Percentiles rank a stretch among this genome's conserved stretches.
phyloP scores from a whole-genome alignment of 164 flowering plant genomes.

The Berberis thunbergii region DNA sequence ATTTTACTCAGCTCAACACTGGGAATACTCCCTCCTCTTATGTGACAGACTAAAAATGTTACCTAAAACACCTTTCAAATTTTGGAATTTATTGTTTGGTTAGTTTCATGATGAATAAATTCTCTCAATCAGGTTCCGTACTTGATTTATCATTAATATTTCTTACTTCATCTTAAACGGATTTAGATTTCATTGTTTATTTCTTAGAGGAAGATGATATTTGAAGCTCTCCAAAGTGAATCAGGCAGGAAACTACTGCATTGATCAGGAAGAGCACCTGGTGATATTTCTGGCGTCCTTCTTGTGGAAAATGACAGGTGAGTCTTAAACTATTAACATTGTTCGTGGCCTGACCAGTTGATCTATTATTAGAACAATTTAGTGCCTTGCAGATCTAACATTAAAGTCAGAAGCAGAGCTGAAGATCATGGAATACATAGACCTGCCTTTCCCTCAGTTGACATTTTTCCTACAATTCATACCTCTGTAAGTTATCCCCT shows the following conservation, averaged over 20 bases:
- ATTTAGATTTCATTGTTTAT: background rate
- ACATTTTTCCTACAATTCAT: slow-evolving; percentile 52
- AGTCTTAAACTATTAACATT: no score
- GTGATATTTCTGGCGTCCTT: slow-evolving; percentile 96
- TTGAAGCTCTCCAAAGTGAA: slow-evolving; percentile 87
- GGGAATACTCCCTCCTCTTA: no score
- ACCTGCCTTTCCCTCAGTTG: slow-evolving; percentile 57
- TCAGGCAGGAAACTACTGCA: slow-evolving; percentile 64
- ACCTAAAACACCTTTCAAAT: no score
- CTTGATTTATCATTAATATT: no score
- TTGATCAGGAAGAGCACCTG: slow-evolving; percentile 88
- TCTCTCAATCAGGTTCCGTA: no score
- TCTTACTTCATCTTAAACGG: no score
- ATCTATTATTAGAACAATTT: no score
- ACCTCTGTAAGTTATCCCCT: slow-evolving; percentile 54
- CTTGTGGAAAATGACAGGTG: slow-evolving; percentile 73
- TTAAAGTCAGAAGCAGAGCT: slow-evolving; percentile 87
- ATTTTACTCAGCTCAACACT: no score
- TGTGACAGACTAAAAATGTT: no score
- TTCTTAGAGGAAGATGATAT: slow-evolving; percentile 55
- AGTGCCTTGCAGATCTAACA: slow-evolving; percentile 49
- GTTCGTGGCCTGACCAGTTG: no score
- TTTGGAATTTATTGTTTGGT: no score
- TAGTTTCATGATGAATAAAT: no score
- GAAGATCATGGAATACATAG: slow-evolving; percentile 87